These are phyloP conservation scores for Mycena crocata DNA, from an alignment of 768 basidiomycete species.

Conservation along the genomic window DNA sequence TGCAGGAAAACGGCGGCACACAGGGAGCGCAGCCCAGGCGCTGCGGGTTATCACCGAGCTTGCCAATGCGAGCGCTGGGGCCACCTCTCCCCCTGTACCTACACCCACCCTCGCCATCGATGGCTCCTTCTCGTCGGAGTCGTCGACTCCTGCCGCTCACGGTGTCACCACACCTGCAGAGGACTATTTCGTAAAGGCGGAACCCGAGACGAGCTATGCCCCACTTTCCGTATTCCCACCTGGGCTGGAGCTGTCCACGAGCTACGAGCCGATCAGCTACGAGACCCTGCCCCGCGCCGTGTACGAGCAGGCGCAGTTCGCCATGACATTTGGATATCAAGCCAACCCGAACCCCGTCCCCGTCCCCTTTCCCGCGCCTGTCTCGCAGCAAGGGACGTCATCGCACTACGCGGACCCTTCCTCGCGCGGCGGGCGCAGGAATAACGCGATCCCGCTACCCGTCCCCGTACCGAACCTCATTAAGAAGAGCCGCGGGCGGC, in stretches of 20 bases:
- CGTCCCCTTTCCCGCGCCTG: background rate
- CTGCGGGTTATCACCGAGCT: conserved; percentile 25
- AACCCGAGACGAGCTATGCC: background rate
- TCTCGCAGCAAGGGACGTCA: background rate
- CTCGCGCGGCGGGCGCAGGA: conserved; percentile 39
- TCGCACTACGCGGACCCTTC: background rate
- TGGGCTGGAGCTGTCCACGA: background rate
- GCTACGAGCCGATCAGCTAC: too few relatives aligned
- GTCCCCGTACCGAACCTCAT: conserved; percentile 70
- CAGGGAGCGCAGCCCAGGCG: conserved; percentile 32
- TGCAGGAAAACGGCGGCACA: conserved; percentile 14
- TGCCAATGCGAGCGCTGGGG: background rate
- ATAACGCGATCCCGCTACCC: conserved; percentile 54
- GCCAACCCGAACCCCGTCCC: background rate
- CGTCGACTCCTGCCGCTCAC: background rate
- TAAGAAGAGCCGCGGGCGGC: conserved; percentile 71
- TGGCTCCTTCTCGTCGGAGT: background rate
- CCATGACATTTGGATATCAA: conserved; percentile 1
- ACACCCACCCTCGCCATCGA: background rate
- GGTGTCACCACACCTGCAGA: background rate
- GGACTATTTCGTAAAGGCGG: background rate
- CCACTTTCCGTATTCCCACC: background rate
- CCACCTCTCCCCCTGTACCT: background rate
- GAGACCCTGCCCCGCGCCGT: background rate
- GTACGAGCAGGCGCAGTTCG: conserved; percentile 3